Evolutionary conservation across 2,329 filamentous ascomycete species (phyloP), one percentile per base, ranked within the genome.

Genomic region (Colletotrichum sp.): DNA sequence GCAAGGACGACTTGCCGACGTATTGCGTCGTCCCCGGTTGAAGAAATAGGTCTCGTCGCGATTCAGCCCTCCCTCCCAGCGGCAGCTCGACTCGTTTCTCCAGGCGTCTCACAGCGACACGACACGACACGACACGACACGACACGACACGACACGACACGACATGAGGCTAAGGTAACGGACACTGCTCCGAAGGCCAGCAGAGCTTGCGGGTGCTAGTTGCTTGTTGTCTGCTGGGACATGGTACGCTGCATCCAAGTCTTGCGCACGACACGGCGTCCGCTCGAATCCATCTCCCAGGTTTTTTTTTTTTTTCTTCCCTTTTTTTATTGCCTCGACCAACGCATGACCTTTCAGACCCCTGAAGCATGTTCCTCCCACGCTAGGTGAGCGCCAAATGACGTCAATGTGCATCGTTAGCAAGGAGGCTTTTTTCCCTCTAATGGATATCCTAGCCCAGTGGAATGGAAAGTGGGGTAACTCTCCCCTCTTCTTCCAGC

Each of bases 111-210:
- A 58, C 36, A 28, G 56, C 43, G 70, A 58, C 32, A 34, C 58
- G n/a, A 71, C 13, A 60, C 8, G 10, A n/a, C n/a, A n/a, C 43
- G 69, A 58, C 32, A 34, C 58, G n/a, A 71, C 13, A 60, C 8
- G 10, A 32, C n/a, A 30, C 28, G 28, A 30, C 28, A 30, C 43
- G 69, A 58, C 32, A 32, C 56, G 18, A 71, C 10, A 60, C 6
- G 10, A 34, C n/a, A 30, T 28, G n/a, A 38, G 66, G 68, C 72
- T 75, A 32, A 9, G 30, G 30, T 32, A 72, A 62, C 72, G 72
- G 72, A 75, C 68, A 69, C 72, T 66, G 72, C 72, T 75, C 72
- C 68, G 72, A 70, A 21, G 21, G 60, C 21, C 55, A 48, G n/a
- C 30, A 66, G 34, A 38, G 38, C 30, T 15, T 38, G 9, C 32